These are phyloP conservation scores for Pseudogymnoascus sp. DNA, from an alignment of 2,329 filamentous ascomycete genomes.

Conservation along the genomic window DNA sequence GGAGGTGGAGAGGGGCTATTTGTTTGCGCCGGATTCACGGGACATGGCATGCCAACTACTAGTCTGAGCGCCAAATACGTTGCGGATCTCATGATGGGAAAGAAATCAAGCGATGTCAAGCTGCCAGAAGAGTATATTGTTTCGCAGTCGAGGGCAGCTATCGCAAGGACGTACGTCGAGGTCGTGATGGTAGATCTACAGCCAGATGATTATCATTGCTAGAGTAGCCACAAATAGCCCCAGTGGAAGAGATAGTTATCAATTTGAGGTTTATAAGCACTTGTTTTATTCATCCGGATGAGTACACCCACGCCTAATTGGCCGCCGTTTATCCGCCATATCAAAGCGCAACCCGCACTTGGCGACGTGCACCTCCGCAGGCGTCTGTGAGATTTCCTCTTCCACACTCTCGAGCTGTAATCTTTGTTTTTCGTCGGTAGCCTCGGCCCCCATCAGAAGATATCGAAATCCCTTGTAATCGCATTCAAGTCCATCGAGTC, in stretches of 20 bases:
- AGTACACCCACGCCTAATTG: not conserved
- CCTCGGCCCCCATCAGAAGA: not conserved
- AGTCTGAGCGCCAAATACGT: constrained; percentile 57
- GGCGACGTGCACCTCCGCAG: not conserved
- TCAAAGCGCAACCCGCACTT: not conserved
- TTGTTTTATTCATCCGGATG: not conserved
- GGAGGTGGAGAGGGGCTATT: constrained; percentile 47
- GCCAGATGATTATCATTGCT: constrained; percentile 8
- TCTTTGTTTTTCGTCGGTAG: not conserved
- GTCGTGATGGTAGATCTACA: constrained; percentile 22
- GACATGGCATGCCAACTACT: constrained; percentile 70
- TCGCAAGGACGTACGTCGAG: constrained; percentile 18
- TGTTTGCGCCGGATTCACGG: constrained; percentile 59
- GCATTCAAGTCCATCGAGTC: not conserved
- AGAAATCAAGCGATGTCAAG: constrained; percentile 31
- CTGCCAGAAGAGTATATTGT: constrained; percentile 35
- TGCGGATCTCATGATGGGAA: constrained; percentile 48
- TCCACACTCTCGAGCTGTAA: not conserved
- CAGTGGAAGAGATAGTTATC: not conserved
- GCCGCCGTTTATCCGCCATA: not conserved
- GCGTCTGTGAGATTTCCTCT: not conserved
- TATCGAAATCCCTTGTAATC: not conserved
- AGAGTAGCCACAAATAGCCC: not conserved
- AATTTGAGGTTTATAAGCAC: not conserved
- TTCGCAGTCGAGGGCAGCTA: constrained; percentile 17